Base-by-base conservation (phyloP, 768 basidiomycete species). In the Naganishia onofrii region DNA sequence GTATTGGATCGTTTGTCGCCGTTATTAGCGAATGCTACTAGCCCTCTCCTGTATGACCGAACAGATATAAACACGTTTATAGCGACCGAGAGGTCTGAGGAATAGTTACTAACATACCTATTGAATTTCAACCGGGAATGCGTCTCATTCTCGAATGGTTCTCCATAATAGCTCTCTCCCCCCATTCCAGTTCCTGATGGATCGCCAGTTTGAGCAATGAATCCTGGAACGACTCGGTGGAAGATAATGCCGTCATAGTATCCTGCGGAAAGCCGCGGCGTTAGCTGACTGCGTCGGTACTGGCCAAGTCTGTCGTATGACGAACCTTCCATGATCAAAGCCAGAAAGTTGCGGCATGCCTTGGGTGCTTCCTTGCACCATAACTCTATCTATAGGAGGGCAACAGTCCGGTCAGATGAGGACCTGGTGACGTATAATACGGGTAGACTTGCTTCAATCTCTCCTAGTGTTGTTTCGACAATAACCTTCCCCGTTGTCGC, bases 351-450 rank as follows among this genome's bases (percentile, higher is more conserved):
- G 56, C 94, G 86, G 78, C 92, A 94, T 81, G 96, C 84, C 84
- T 91, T 93, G 0, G 96, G 96, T 26, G 92, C 88, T 88, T 98
- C 95, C 88, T 92, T 95, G 19, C 92, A 87, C 93, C 92, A 97
- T 65, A 95, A 83, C 77, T 96, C 93, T 29, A 96, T 88, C 74
- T 95, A 90, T 66, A 36, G 52, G 63, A 66, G 38, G 31, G 64
- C 23, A 69, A 23, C 17, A 2, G 44, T 15, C 21, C 13, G 17
- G 66, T 23, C 2, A 56, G 31, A 26, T 28, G 5, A 9, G 32
- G 32, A 28, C n/a, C n/a, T n/a, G n/a, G 13, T 31, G 31, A 36
- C 0, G 26, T 48, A 42, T 15, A 4, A 3, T 13, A 55, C 3
- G 48, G 6, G n/a, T 23, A 13, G 13, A 68, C 75, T 73, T 52